These are phyloP conservation scores for Podila minutissima DNA, from an alignment of 192 early-diverging fungal species.

Conservation along the genomic window DNA sequence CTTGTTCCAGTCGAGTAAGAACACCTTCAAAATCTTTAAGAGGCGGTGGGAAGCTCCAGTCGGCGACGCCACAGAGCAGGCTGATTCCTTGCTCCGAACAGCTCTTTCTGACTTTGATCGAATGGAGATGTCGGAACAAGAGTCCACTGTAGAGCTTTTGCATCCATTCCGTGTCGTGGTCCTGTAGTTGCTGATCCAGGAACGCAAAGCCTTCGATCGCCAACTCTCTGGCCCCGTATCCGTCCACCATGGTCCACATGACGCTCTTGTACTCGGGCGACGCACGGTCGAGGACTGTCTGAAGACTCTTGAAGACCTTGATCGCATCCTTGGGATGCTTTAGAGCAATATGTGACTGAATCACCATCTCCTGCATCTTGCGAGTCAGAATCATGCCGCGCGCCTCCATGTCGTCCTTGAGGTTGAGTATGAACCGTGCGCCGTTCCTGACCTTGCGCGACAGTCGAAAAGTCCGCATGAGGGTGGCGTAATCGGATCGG, in stretches of 20 bases:
- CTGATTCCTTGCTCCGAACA: neutral
- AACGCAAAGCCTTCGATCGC: slow-evolving; percentile 1
- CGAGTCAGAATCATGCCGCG: slow-evolving; percentile 5
- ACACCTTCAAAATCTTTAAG: neutral
- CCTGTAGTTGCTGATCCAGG: neutral
- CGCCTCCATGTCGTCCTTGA: slow-evolving; percentile 5
- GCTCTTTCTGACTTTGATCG: neutral
- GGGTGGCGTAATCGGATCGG: slow-evolving; percentile 20
- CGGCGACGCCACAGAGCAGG: neutral
- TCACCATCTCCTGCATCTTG: slow-evolving; percentile 15
- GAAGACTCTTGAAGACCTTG: neutral
- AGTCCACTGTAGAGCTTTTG: neutral
- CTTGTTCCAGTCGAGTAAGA: neutral
- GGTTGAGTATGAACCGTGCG: slow-evolving; percentile 5
- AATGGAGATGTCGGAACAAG: neutral
- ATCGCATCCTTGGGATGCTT: slow-evolving; percentile 3
- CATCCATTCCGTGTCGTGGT: neutral
- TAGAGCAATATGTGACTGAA: slow-evolving; percentile 24
- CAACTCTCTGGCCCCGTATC: neutral
- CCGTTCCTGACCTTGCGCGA: neutral
- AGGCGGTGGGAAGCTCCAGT: neutral
- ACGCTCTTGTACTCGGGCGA: slow-evolving; percentile 9
- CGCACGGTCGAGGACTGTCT: neutral
- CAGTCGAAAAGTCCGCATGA: slow-evolving; percentile 27
- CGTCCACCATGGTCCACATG: slow-evolving; percentile 2